These are phyloP conservation scores for Artomyces pyxidatus DNA, from an alignment of 768 basidiomycete genomes.

Conservation along the genomic window DNA sequence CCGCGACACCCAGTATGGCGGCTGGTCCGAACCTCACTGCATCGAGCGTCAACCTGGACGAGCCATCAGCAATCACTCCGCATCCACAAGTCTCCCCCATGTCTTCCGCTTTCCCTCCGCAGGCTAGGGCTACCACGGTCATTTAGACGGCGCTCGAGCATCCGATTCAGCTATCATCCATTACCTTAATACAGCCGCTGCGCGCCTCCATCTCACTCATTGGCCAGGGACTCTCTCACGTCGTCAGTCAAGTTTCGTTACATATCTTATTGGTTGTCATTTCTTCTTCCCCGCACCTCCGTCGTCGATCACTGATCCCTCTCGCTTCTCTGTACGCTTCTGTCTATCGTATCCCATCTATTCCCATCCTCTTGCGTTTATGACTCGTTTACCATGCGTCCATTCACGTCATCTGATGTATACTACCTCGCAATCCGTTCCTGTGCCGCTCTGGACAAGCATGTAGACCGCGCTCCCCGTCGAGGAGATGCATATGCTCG, in stretches of 20 bases:
- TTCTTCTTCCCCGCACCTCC: not conserved
- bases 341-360: conserved; percentile 7
- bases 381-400: conserved; percentile 3
- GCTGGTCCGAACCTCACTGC: conserved; percentile 23
- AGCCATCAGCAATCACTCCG: conserved; percentile 31
- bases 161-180: not conserved
- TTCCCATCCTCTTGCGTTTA: conserved; percentile 2
- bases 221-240: not conserved
- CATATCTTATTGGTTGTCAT: not conserved
- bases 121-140: conserved; percentile 18
- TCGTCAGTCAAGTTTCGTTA: not conserved
- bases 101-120: conserved; percentile 72
- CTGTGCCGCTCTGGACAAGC: no score
- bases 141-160: conserved; percentile 1
- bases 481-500: no score
- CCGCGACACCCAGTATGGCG: conserved; percentile 41
- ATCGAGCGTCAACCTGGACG: conserved; percentile 17
- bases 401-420: conserved; percentile 15
- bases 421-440: no score
- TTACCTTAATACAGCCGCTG: not conserved
- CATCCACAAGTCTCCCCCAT: conserved; percentile 61
- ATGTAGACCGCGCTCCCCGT: no score
- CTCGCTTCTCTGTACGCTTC: conserved; percentile 2
- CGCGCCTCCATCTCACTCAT: not conserved
- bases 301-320: conserved; percentile 2